Evolutionary conservation across 371 early-diverging fungal genomes (phyloP).

Genomic region (Circinella minor): DNA sequence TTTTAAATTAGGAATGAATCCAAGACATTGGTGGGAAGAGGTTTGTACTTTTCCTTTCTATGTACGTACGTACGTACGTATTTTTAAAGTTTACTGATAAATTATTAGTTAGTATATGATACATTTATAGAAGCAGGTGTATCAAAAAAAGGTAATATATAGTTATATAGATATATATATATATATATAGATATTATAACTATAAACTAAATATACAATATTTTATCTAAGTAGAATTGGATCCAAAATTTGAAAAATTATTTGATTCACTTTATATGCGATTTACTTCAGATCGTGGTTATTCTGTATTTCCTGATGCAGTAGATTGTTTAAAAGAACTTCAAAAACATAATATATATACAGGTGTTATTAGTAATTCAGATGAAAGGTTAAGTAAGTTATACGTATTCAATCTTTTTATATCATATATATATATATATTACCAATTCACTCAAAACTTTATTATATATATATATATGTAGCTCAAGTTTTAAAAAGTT

Average conservation of each 20-base stretch:
- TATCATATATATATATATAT: too few species aligned
- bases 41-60: not conserved
- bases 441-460: too few species aligned
- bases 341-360: slow-evolving; percentile 14
- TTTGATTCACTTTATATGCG: slow-evolving; percentile 25
- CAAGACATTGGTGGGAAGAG: slow-evolving; percentile 25
- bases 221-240: slow-evolving; percentile 9
- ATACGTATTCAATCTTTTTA: not conserved
- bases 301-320: slow-evolving; percentile 25
- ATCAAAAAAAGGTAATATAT: slow-evolving; percentile 8
- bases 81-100: too few species aligned
- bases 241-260: slow-evolving; percentile 22
- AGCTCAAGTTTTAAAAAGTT: slow-evolving; percentile 22
- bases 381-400: slow-evolving; percentile 32
- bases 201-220: not conserved
- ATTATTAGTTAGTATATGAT: not conserved
- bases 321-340: slow-evolving; percentile 17
- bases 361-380: slow-evolving; percentile 30
- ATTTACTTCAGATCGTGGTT: slow-evolving; percentile 24
- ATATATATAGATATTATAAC: not conserved
- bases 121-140: slow-evolving; percentile 19
- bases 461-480: too few species aligned
- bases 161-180: not conserved
- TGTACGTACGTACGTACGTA: too few species aligned
- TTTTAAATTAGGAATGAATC: slow-evolving; percentile 15